Percentiles rank a stretch among this genome's conserved stretches.
Conservation (phyloP, 352 stramenopile species). For the Paralagenidium karlingii region DNA sequence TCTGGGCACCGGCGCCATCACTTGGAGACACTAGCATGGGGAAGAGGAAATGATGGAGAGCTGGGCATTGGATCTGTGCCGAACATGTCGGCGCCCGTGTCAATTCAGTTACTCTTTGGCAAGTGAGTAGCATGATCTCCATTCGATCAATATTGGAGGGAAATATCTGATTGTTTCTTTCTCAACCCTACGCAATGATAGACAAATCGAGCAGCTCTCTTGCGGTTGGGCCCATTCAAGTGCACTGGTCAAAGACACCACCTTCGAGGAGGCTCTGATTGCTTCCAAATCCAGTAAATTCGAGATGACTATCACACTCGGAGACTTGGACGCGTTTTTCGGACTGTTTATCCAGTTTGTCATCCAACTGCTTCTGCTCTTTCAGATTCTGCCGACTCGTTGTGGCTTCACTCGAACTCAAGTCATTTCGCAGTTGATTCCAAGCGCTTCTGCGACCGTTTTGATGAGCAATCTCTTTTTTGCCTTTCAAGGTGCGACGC, state of each 20-base stretch:
- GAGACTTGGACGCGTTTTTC: constrained; percentile 25
- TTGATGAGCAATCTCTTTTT: constrained; percentile 19
- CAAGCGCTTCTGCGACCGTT: constrained; percentile 13
- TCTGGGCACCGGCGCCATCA: constrained; percentile 3
- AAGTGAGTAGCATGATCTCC: too few species aligned
- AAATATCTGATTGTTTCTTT: too few species aligned
- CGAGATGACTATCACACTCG: constrained; percentile 5
- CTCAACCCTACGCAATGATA: constrained; percentile 1
- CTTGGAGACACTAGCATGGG: constrained; percentile 17
- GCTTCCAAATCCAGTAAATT: background rate
- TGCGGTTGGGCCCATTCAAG: constrained; percentile 20
- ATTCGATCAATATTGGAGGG: too few species aligned
- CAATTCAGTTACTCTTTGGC: constrained; percentile 6
- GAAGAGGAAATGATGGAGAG: constrained; percentile 22
- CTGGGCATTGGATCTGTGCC: constrained; percentile 15
- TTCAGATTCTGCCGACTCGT: constrained; percentile 11
- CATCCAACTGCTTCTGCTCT: constrained; percentile 24
- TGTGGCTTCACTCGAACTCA: constrained; percentile 11
- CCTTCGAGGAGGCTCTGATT: background rate
- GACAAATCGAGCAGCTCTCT: constrained; percentile 8
- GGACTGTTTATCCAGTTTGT: constrained; percentile 22
- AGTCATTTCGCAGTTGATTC: constrained; percentile 14
- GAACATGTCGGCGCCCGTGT: constrained; percentile 3
- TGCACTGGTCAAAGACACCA: constrained; percentile 7
- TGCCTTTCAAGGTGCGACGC: constrained; percentile 5